Base-by-base conservation (phyloP, 208 protist genomes). In the Endotrypanum monterogeii region DNA sequence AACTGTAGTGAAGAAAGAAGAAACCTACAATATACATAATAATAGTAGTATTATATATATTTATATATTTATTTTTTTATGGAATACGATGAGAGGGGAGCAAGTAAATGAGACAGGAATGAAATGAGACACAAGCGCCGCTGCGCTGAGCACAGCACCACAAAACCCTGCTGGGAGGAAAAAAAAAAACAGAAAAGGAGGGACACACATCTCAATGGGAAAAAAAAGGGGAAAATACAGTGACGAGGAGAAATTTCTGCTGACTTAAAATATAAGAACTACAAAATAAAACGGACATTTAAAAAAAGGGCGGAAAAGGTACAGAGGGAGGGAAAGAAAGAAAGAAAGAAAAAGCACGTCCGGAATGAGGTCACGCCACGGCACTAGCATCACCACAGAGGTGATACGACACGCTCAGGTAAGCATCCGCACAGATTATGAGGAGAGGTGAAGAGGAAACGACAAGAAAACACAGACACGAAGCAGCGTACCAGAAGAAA, bases 371-470 rank as follows among this genome's bases (percentile, higher is more conserved):
- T 41, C 30, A 41, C 20, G 39, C 2, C 61, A 12, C n/a, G 50
- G 30, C 6, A 23, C 60, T 8, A 4, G 12, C 16, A 25, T 66
- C 35, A 28, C 35, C 30, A 16, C 16, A 4, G 35, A 44, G 32
- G 2, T 46, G 32, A 20, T 20, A 23, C 4, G 37, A n/a, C 46
- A 14, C 63, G 52, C 41, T 14, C 14, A 68, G 63, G 46, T 46
- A 56, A n/a, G 23, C 23, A 48, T 11, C n/a, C 54, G 39, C 54
- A 74, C 20, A 56, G 20, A 71, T 14, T 5, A 20, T 57, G 48
- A 73, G 41, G 41, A 46, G 56, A 32, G 48, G 35, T 46, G 71
- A 57, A 23, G 39, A 48, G 50, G 62, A 55, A 70, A 69, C 18
- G 8, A 18, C 58, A 57, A 46, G 48, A 7, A 30, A 60, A 46